A percentile compares a stretch with the other conserved stretches of the same genome.
Conservation (phyloP, 257 asterid species). For the Voacanga thouarsii region DNA sequence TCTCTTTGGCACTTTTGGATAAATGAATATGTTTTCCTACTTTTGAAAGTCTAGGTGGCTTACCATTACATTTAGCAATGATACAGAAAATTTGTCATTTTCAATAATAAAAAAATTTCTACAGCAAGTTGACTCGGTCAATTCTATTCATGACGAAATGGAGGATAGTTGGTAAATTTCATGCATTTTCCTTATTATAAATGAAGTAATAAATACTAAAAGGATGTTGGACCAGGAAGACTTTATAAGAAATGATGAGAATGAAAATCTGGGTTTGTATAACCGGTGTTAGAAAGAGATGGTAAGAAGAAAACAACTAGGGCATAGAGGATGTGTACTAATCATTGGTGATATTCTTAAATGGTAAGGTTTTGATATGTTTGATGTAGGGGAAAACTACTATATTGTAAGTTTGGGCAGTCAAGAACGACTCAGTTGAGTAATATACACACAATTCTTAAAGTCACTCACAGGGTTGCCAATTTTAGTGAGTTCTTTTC, state of each 20-base stretch:
- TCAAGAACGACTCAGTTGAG: background rate
- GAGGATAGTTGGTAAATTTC: background rate
- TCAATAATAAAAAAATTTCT: background rate
- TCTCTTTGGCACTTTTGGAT: background rate
- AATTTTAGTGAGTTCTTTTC: background rate
- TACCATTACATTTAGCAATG: background rate
- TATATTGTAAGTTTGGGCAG: background rate
- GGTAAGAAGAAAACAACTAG: background rate
- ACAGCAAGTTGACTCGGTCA: background rate
- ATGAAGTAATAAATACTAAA: background rate
- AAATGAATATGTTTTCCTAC: background rate
- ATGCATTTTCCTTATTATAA: background rate
- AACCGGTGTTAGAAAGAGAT: background rate
- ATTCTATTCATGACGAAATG: background rate
- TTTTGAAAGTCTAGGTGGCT: background rate
- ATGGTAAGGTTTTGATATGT: background rate
- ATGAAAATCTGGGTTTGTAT: background rate
- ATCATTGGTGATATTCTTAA: background rate
- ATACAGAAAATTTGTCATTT: background rate
- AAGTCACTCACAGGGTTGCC: background rate
- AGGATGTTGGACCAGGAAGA: background rate
- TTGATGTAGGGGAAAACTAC: background rate
- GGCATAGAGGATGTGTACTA: background rate
- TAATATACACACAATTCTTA: background rate
- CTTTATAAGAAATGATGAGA: background rate